Conservation (phyloP, 2,329 filamentous ascomycete species). For the Lasiodiplodia theobromae region DNA sequence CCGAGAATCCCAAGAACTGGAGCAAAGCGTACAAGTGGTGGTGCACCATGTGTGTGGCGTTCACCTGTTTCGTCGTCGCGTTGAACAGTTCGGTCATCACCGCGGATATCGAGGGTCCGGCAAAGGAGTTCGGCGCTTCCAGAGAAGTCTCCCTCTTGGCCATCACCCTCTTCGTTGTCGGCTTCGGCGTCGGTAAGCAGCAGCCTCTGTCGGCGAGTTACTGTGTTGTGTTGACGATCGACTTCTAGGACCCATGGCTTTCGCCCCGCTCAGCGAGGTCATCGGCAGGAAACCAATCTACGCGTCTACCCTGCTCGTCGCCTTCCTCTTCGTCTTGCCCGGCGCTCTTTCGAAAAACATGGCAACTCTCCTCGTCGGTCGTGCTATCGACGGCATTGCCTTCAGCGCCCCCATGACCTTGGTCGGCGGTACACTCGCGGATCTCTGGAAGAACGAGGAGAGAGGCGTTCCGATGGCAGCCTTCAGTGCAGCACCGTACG, state of each 20-base stretch:
- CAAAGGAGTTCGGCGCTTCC: constrained; percentile 70
- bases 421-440: constrained; percentile 81
- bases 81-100: constrained; percentile 76
- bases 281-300: constrained; percentile 77
- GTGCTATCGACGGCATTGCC: constrained; percentile 80
- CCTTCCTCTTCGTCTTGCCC: constrained; percentile 81
- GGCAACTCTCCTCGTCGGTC: constrained; percentile 75
- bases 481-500: constrained; percentile 76
- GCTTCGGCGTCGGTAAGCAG: constrained; percentile 73
- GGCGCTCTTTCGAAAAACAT: constrained; percentile 81
- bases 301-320: constrained; percentile 69
- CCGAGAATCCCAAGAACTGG: constrained; percentile 87
- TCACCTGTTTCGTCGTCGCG: constrained; percentile 56
- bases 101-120: constrained; percentile 72
- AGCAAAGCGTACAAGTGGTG: constrained; percentile 77
- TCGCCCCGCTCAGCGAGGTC: constrained; percentile 80
- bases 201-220: not conserved
- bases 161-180: constrained; percentile 80
- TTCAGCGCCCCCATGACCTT: constrained; percentile 88
- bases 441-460: constrained; percentile 85
- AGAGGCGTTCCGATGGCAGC: constrained; percentile 86
- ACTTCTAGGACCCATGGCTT: constrained; percentile 72
- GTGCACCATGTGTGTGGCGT: constrained; percentile 82
- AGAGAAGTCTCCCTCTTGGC: constrained; percentile 75
- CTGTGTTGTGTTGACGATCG: not conserved